Evolutionary conservation across 129 eudicot genomes (phyloP), one percentile per base, ranked within the genome.

Genomic region (Kitagawia praeruptora): DNA sequence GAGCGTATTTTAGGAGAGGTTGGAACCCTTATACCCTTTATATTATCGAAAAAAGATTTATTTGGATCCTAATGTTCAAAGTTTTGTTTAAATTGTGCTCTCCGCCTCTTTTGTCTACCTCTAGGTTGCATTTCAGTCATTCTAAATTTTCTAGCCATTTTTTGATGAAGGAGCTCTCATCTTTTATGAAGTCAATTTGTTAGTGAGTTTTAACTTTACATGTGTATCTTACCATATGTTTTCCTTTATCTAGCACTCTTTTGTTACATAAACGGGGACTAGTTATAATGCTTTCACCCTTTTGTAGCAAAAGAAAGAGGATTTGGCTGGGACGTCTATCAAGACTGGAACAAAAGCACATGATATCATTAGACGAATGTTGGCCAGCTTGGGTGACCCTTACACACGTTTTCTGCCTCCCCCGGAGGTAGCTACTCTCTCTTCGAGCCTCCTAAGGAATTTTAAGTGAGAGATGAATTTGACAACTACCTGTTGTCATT

Each of bases 351-450:
- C 94, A 70, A 95, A 89, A 85, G 98, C 97, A 47, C 98, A 95
- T 82, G 97, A 90, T 79, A 78, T 89, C 27, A 92, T 95, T 63
- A 63, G 88, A 70, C 87, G 89, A 64, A 95, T 95, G 98, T 82
- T 95, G 83, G 87, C 97, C 37, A 95, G 90, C 84, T 85, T 95
- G 83, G 96, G 92, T 63, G 98, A 94, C 82, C 96, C 91, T 70
- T 94, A 94, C 81, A 89, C 97, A 2, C 98, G 98, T 28, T 94
- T 90, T 88, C 90, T 94, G 74, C 81, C 97, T 80, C 98, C 98
- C 64, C 75, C 88, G 13, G 91, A 94, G 93, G 98, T 91, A 87
- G 51, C 80, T 44, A 38, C 40, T 82, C 23, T 75, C 81, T 61
- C 37, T 61, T 21, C 6, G 6, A 40, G 16, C 16, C 18, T 41